Evolutionary conservation across 1,139 yeast species (phyloP), one percentile per base, ranked within the genome.

Genomic region (Saccharomyces hybrid): DNA sequence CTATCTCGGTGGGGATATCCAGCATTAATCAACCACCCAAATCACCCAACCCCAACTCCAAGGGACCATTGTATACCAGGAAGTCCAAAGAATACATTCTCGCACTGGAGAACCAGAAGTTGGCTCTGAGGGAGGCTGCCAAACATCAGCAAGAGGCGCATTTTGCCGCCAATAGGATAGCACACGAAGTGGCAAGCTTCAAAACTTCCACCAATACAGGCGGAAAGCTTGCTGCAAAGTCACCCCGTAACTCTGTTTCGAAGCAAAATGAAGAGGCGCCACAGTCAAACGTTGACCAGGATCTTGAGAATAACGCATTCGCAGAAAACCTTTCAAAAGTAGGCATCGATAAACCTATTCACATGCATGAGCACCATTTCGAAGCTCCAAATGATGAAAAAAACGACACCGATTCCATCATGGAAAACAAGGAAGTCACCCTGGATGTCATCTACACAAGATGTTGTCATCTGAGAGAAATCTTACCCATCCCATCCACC

Each of bases 91-190:
- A 84, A 54, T 70, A 85, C 51, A 73, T 72, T 48, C 57, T 75
- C 49, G 90, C 90, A 0, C 60, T 79, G 44, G 87, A 82, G 44
- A 77, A 81, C 9, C 88, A 84, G 59, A 75, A 71, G 50, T 67
- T 74, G 50, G 81, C 86, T 0, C 62, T 79, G 19, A 65, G 77
- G 25, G 91, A 85, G 64, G 82, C 91, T 1, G 82, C 79, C 46
- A 83, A 80, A 57, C 91, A 86, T 70, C 88, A 88, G 2, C 79
- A 80, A 53, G 91, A 86, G 63, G 93, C 93, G 0, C 89, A 86
- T 68, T 63, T 75, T 47, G 80, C 88, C 2, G 95, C 91, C 1
- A 78, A 78, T 60, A 75, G 87, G 65, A 80, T 84, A 52, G 90
- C 89, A 0, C 70, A 72, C 48, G 91, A 86, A 70, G 88, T 84